These are phyloP conservation scores for Colletotrichum tofieldiae DNA, from an alignment of 2,329 filamentous ascomycete genomes.

Conservation along the genomic window DNA sequence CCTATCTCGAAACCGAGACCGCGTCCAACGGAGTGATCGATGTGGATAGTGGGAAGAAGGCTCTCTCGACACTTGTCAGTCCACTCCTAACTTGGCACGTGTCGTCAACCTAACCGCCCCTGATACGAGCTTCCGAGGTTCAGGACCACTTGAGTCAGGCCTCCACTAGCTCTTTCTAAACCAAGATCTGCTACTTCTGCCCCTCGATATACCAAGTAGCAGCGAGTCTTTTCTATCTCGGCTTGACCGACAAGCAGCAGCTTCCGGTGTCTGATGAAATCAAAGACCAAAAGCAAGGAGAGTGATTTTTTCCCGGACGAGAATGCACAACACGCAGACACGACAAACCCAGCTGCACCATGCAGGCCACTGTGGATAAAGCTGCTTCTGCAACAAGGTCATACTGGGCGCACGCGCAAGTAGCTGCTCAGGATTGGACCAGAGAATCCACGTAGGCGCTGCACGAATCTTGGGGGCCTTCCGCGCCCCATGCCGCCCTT, in stretches of 20 bases:
- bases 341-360: slow-evolving; percentile 31
- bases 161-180: slow-evolving; percentile 3
- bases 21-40: slow-evolving; percentile 12
- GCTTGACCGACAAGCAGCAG: background rate
- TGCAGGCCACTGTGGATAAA: slow-evolving; percentile 37
- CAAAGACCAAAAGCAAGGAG: slow-evolving; percentile 7
- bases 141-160: slow-evolving; percentile 26
- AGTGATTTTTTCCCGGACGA: background rate
- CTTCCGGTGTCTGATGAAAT: slow-evolving; percentile 25
- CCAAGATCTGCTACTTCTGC: background rate
- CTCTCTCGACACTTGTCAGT: slow-evolving; percentile 17
- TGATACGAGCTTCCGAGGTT: slow-evolving; percentile 26
- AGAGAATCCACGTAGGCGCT: slow-evolving; percentile 18
- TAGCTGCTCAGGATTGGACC: slow-evolving; percentile 27
- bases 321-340: slow-evolving; percentile 23
- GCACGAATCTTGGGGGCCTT: slow-evolving; percentile 18
- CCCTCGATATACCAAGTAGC: slow-evolving; percentile 6
- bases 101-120: slow-evolving; percentile 17
- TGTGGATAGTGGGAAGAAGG: background rate
- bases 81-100: slow-evolving; percentile 20
- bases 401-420: slow-evolving; percentile 22
- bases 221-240: background rate
- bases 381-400: slow-evolving; percentile 21
- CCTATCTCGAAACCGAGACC: slow-evolving; percentile 8
- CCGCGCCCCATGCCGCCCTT: slow-evolving; percentile 17